Base-by-base conservation (phyloP, 2,329 filamentous ascomycete genomes). In the Colletotrichum eleusines region DNA sequence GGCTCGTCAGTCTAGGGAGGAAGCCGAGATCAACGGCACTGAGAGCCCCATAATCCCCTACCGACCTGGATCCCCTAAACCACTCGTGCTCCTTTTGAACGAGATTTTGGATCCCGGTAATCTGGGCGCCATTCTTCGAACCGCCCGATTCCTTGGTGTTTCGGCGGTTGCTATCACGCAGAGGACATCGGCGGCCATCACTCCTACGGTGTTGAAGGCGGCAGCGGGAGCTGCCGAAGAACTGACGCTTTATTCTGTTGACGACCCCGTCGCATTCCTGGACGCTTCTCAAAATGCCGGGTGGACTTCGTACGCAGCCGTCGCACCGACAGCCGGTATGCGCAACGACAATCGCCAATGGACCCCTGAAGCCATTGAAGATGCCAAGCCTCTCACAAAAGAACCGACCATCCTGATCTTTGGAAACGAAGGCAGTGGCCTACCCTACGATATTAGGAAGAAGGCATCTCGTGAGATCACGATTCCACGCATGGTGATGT, bases 61-160 rank as follows among this genome's bases (percentile, higher is more conserved):
- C 53, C 75, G 74, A 28, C 85, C 82, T 66, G 79, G 78, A 33
- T 76, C 77, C n/a, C 84, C 88, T 65, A 88, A 91, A 61, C 94
- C 94, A 0, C 85, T 97, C 38, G 84, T 97, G 11, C 83, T 97
- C 1, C 82, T 95, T 40, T 84, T 96, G 2, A 91, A 96, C 75
- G 88, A 91, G 64, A 90, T 97, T 46, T 82, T 94, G 12, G 95
- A 99, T 77, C 92, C 94, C 0, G 94, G 94, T 33, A 99, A 99
- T 77, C 84, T 98, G 0, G 96, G 96, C 51, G 94, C 91, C 28
- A 95, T 98, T 71, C 86, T 98, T 53, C 92, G 96, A 44, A 94
- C 94, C 7, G 94, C 94, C 2, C 92, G 94, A 76, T 98, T 96
- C 80, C 88, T 98, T n/a, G 95, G 95, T 28, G 91, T 94, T 7